Evolutionary conservation across 805 yeast genomes (phyloP).

Genomic region (Candida glaebosa): DNA sequence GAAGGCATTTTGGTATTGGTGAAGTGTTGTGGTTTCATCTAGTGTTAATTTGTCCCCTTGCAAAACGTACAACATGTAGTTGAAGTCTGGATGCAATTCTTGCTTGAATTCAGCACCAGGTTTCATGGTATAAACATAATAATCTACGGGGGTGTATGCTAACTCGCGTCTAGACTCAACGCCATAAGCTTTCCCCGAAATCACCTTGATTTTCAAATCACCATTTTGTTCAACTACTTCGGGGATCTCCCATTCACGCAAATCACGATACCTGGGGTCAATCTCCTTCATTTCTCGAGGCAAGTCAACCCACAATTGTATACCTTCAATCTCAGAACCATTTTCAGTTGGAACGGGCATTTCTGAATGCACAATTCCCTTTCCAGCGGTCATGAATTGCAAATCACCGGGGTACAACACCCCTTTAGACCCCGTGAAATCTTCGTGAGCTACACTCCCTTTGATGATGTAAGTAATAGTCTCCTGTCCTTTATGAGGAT

Average conservation of each 20-base stretch:
- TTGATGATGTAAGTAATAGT: slow-evolving; percentile 28
- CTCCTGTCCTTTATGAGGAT: slow-evolving; percentile 35
- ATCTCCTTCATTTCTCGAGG: slow-evolving; percentile 60
- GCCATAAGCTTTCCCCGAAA: slow-evolving; percentile 73
- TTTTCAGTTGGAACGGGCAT: slow-evolving; percentile 63
- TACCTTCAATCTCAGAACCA: slow-evolving; percentile 51
- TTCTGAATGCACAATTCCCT: slow-evolving; percentile 79
- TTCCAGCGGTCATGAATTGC: slow-evolving; percentile 91
- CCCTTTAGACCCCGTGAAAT: too few relatives aligned
- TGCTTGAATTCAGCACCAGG: slow-evolving; percentile 68
- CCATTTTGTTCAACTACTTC: slow-evolving; percentile 57
- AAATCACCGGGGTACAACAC: slow-evolving; percentile 74
- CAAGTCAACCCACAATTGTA: slow-evolving; percentile 85
- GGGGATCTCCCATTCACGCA: slow-evolving; percentile 58
- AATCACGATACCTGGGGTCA: too few relatives aligned
- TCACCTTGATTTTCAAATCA: slow-evolving; percentile 61
- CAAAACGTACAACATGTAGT: slow-evolving; percentile 64
- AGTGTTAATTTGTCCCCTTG: slow-evolving; percentile 52
- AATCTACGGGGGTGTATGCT: slow-evolving; percentile 77
- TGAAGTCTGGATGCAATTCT: slow-evolving; percentile 53
- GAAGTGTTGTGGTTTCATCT: slow-evolving; percentile 32
- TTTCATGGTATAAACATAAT: slow-evolving; percentile 58
- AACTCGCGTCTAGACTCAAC: slow-evolving; percentile 64
- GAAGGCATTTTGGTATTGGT: slow-evolving; percentile 51
- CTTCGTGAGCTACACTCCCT: slow-evolving; percentile 36